Evolutionary conservation across 805 yeast genomes (phyloP).

Genomic region (Ascoidea tarda): DNA sequence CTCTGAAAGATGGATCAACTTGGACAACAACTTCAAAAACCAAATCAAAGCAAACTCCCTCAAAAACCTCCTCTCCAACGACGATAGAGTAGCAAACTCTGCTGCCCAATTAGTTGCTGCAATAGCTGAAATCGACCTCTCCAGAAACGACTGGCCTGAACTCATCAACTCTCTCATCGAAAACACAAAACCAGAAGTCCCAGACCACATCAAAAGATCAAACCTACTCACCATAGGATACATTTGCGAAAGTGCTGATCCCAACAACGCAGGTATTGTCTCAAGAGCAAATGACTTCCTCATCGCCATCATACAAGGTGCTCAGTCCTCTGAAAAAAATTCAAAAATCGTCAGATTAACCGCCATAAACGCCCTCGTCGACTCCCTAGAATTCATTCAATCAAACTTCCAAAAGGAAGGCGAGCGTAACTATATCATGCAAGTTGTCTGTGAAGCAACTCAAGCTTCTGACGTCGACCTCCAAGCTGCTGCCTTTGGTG

Average conservation of each 20-base stretch:
- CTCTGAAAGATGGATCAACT: slow-evolving; percentile 60
- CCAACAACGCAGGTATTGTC: slow-evolving; percentile 59
- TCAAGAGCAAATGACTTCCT: slow-evolving; percentile 84
- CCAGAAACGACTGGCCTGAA: slow-evolving; percentile 78
- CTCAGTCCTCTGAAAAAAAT: slow-evolving; percentile 60
- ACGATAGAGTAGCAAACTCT: slow-evolving; percentile 70
- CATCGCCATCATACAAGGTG: slow-evolving; percentile 95
- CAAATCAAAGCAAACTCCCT: slow-evolving; percentile 57
- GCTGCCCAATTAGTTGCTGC: slow-evolving; percentile 94
- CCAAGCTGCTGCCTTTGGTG: slow-evolving; percentile 93
- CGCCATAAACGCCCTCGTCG: slow-evolving; percentile 83
- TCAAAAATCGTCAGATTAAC: slow-evolving; percentile 67
- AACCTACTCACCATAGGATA: slow-evolving; percentile 85
- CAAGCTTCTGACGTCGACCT: slow-evolving; percentile 71
- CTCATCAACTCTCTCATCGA: slow-evolving; percentile 74
- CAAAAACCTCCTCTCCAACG: slow-evolving; percentile 45
- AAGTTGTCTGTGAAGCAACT: slow-evolving; percentile 98
- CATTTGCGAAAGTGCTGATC: slow-evolving; percentile 91
- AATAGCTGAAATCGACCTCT: slow-evolving; percentile 91
- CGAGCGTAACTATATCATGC: slow-evolving; percentile 95
- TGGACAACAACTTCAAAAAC: slow-evolving; percentile 39
- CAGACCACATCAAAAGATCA: slow-evolving; percentile 72
- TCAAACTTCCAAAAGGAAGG: slow-evolving; percentile 84
- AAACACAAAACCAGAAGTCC: slow-evolving; percentile 68
- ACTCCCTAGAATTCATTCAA: slow-evolving; percentile 80